Base-by-base conservation (phyloP, 106 monocot genomes). In the Amphibolis antarctica region DNA sequence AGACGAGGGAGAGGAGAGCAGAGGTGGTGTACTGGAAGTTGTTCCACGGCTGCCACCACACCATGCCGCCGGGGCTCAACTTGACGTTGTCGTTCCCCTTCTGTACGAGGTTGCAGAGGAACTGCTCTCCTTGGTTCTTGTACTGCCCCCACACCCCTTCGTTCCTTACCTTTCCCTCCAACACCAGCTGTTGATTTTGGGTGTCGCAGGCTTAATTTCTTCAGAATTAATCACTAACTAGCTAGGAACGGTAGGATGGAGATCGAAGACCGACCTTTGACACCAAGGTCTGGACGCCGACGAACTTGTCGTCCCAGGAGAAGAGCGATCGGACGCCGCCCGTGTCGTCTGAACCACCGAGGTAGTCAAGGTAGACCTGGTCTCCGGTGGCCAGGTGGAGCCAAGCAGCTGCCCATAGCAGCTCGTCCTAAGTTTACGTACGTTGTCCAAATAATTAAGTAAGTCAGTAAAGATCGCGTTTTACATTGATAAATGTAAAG, bases 261-360 rank as follows among this genome's bases (percentile, higher is more conserved):
- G 44, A 0, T 59, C 42, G 0, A 12, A n/a, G 14, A 18, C 17
- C 10, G 7, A 77, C 81, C 74, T 78, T 77, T 18, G 71, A 19
- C 54, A 86, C 69, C 1, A 91, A 76, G 29, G 66, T 53, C 57
- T 91, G 90, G 28, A 63, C 86, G 9, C 90, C 90, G 22, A 74
- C 64, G 54, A 60, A 83, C 68, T 91, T 91, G 71, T 91, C 83
- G 36, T 91, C 86, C 90, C 86, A 91, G 3, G 80, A 73, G 81
- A 91, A 91, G 25, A 54, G 42, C 0, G 74, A 51, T 1, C 78
- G 70, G 17, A 62, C 60, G 30, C 81, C 81, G 58, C 90, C 90
- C 2, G 50, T 74, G 57, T 66, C 74, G 13, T 26, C 47, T 28
- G 43, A 46, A 1, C 28, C 9, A 12, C 7, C 21, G 36, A 91